phyloP scores from a whole-genome alignment of 2,329 filamentous ascomycete genomes.

The Penicillium expansum region DNA sequence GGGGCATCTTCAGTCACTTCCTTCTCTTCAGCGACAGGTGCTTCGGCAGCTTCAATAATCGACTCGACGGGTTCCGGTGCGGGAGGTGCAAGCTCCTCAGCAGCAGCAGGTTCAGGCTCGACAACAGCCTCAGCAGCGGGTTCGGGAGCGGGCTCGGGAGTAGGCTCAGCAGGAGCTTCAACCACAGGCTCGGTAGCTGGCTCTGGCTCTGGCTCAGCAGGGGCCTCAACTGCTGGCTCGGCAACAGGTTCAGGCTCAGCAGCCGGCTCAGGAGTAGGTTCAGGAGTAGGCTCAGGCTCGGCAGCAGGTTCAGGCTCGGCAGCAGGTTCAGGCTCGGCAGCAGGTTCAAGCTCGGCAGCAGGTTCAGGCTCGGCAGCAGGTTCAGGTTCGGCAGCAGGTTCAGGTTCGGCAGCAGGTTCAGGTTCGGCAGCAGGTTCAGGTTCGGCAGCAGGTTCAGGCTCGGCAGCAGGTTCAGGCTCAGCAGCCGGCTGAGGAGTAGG shows the following conservation, averaged over 20 bases:
- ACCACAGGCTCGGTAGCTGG: neutral
- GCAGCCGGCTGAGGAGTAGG: neutral
- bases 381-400: neutral
- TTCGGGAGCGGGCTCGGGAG: neutral
- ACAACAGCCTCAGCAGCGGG: conserved; percentile 14
- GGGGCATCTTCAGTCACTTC: conserved; percentile 6
- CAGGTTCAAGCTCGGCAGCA: conserved; percentile 1
- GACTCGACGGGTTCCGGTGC: conserved; percentile 5
- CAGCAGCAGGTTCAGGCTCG: conserved; percentile 9
- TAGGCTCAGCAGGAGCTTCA: neutral
- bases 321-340: neutral
- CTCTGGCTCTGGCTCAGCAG: neutral
- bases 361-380: conserved; percentile 6
- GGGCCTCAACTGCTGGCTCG: conserved; percentile 8
- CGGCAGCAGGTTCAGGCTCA: too few relatives aligned
- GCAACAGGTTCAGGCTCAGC: conserved; percentile 13
- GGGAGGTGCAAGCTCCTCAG: conserved; percentile 14
- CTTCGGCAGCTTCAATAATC: conserved; percentile 1
- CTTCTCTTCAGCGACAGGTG: conserved; percentile 17
- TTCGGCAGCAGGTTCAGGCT: neutral
- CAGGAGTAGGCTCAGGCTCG: neutral
- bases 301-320: neutral
- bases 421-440: neutral
- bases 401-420: neutral
- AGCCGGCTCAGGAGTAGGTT: neutral